Evolutionary conservation across 345 rosid genomes (phyloP).

Genomic region (Trapa incisa): DNA sequence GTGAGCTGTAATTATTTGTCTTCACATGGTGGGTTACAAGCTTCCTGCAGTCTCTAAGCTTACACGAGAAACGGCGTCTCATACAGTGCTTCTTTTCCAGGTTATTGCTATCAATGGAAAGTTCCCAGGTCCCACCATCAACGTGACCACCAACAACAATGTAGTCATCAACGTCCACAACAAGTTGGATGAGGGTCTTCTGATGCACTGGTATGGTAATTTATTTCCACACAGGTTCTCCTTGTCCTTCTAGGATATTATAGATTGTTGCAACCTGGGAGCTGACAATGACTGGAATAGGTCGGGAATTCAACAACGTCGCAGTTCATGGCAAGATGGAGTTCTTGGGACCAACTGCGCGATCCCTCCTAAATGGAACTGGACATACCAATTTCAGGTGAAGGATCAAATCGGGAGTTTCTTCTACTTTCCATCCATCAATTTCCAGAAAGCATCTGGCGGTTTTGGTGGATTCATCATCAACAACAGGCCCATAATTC

Average conservation of each 20-base stretch:
- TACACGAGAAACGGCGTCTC: not conserved
- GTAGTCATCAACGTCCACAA: conserved; percentile 79
- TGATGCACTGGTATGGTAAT: conserved; percentile 63
- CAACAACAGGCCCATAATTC: conserved; percentile 64
- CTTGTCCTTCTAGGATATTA: not conserved
- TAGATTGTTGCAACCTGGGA: not conserved
- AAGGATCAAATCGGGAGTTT: conserved; percentile 97
- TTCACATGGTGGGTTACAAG: not conserved
- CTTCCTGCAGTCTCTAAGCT: not conserved
- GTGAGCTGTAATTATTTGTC: not conserved
- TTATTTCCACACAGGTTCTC: not conserved
- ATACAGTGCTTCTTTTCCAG: conserved; percentile 24
- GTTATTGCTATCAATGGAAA: conserved; percentile 86
- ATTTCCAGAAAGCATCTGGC: conserved; percentile 91
- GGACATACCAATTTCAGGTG: conserved; percentile 99
- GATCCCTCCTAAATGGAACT: conserved; percentile 98
- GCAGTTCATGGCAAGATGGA: conserved; percentile 99
- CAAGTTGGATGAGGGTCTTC: conserved; percentile 78
- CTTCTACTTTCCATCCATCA: conserved; percentile 95
- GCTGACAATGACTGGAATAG: conserved; percentile 16
- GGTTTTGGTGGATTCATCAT: conserved; percentile 80
- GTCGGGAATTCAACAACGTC: conserved; percentile 90
- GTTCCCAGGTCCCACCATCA: conserved; percentile 87
- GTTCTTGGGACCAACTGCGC: conserved; percentile 89
- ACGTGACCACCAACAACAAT: conserved; percentile 83